Conservation (phyloP, 345 rosid genomes). For the Aurinia saxatilis region DNA sequence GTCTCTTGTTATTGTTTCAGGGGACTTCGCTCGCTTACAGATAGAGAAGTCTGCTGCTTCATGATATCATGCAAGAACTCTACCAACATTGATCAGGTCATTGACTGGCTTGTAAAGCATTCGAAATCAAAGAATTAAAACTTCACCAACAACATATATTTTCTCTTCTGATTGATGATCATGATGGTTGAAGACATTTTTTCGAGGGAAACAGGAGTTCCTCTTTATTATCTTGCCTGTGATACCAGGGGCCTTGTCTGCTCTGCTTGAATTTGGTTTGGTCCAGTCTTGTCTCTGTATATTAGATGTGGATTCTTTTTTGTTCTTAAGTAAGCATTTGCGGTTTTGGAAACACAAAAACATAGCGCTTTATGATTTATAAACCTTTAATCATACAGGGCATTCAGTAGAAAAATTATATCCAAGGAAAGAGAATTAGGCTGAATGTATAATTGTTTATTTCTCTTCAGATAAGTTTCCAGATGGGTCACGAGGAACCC, state of each 20-base stretch:
- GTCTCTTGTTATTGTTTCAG: conserved; percentile 27
- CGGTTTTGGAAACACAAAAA: neutral
- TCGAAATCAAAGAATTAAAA: conserved; percentile 55
- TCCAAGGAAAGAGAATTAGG: neutral
- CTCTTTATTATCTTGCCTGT: neutral
- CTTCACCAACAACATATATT: conserved; percentile 5
- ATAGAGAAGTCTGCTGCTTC: conserved; percentile 61
- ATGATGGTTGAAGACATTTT: conserved; percentile 4
- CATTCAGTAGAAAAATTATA: neutral
- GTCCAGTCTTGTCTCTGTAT: conserved; percentile 3
- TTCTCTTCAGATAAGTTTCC: neutral
- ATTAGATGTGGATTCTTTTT: conserved; percentile 6
- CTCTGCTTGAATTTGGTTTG: no score
- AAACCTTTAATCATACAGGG: neutral
- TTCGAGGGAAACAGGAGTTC: conserved; percentile 5
- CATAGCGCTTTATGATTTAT: neutral
- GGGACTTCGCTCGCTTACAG: conserved; percentile 49
- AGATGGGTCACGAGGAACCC: neutral
- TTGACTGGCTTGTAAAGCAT: conserved; percentile 72
- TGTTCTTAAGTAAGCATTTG: neutral
- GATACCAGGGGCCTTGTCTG: no score
- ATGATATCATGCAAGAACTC: conserved; percentile 78
- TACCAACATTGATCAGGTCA: conserved; percentile 58
- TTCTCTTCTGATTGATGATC: conserved; percentile 5
- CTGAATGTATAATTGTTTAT: no score